A percentile compares a stretch with the other conserved stretches of the same genome.
These are phyloP conservation scores for Gremmenia infestans DNA, from an alignment of 2,329 filamentous ascomycete species.

Conservation along the genomic window DNA sequence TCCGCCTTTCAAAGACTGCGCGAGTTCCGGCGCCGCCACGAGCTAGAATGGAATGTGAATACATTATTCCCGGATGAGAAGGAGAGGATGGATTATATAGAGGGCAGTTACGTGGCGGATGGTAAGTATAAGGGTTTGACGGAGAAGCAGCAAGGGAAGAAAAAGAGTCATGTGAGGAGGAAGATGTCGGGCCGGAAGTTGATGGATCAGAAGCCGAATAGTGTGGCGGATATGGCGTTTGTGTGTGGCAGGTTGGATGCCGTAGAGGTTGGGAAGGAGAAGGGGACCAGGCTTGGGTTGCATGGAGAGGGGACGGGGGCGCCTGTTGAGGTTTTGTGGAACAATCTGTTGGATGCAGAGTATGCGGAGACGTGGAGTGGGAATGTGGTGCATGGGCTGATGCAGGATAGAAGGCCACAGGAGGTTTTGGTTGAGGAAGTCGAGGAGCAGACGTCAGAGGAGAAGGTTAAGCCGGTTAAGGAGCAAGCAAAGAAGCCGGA, in stretches of 20 bases:
- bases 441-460: not conserved
- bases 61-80: slow-evolving; percentile 13
- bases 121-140: too few species aligned
- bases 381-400: slow-evolving; percentile 30
- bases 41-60: slow-evolving; percentile 48
- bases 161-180: not conserved
- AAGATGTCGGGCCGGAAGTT: slow-evolving; percentile 46
- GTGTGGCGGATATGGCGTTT: slow-evolving; percentile 56
- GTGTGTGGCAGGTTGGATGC: slow-evolving; percentile 28
- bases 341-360: slow-evolving; percentile 33
- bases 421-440: not conserved
- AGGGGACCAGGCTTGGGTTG: slow-evolving; percentile 15
- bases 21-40: slow-evolving; percentile 59
- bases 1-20: slow-evolving; percentile 59
- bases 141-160: not conserved
- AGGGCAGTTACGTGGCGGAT: not conserved
- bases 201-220: slow-evolving; percentile 55
- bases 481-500: not conserved
- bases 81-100: slow-evolving; percentile 26
- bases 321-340: slow-evolving; percentile 31
- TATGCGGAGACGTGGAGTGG: slow-evolving; percentile 34
- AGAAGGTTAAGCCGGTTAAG: not conserved
- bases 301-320: slow-evolving; percentile 13
- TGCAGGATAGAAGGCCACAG: not conserved
- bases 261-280: slow-evolving; percentile 24